Evolutionary conservation across 2,329 filamentous ascomycete genomes (phyloP), one percentile per base, ranked within the genome.

Genomic region (Bisporella sp.): DNA sequence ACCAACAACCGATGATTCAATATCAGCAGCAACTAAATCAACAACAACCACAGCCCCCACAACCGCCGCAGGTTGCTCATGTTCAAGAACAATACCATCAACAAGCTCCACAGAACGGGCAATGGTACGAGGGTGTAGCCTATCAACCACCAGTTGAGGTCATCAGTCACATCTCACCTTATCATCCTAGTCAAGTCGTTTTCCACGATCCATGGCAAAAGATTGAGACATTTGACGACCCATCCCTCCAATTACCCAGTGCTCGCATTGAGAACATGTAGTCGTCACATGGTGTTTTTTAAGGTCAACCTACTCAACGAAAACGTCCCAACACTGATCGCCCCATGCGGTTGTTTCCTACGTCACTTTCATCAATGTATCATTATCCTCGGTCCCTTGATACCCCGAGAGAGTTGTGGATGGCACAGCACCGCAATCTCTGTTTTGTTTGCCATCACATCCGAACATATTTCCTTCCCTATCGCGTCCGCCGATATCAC

Each of bases 101-200:
- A 69, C 13, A 64, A 68, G 45, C 56, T 8, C 60, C 68, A 6
- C 74, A 76, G 51, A 66, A 73, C n/a, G 73, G 76, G 43, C 71
- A 74, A 28, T 82, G 79, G 77, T 80, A 78, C 55, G 69, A 66
- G 47, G 60, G 64, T 28, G 64, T 72, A 4, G 70, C 74, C 32
- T 82, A 81, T 58, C 77, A 82, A 58, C 61, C 76, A 8, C 78
- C 77, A 0, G 74, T 79, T n/a, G 78, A 78, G 61, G 75, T 81
- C 41, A 65, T 74, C 42, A 76, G 73, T 44, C 78, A 81, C 48
- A 72, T 76, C 13, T 72, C 75, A 54, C 58, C 79, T 4, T 74
- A 75, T 9, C 66, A 72, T 5, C 81, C 74, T 52, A 71, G 71
- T 5, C 68, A 73, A 13, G 8, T 37, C 35, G 69, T 67, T n/a